A percentile compares a stretch with the other conserved stretches of the same genome.
phyloP scores from a whole-genome alignment of 805 yeast genomes.

The Ogataea neopini region DNA sequence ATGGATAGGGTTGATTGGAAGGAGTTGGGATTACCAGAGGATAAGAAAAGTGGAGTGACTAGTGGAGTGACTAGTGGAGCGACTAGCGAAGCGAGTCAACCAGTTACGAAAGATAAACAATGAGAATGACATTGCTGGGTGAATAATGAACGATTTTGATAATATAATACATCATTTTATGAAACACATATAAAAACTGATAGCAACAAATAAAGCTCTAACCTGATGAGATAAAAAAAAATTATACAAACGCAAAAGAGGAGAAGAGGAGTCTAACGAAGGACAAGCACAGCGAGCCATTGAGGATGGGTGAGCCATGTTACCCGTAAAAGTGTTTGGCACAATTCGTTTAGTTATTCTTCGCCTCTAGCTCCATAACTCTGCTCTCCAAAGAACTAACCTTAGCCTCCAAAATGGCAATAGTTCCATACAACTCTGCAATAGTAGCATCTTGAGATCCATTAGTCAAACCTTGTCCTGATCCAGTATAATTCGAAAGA shows the following conservation, averaged over 20 bases:
- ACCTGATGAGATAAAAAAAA: neutral
- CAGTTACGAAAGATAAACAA: too few species aligned
- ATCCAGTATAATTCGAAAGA: conserved; percentile 11
- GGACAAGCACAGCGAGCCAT: too few species aligned
- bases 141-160: neutral
- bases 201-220: conserved; percentile 1
- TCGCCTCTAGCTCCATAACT: conserved; percentile 21
- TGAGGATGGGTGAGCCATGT: too few species aligned
- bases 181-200: conserved; percentile 4
- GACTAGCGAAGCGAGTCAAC: too few species aligned
- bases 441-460: conserved; percentile 13
- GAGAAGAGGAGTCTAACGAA: neutral
- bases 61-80: too few species aligned
- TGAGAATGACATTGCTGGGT: neutral
- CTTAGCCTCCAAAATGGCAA: conserved; percentile 24
- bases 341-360: too few species aligned
- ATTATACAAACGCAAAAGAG: neutral
- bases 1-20: conserved; percentile 40
- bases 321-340: too few species aligned
- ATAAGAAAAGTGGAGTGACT: too few species aligned
- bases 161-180: neutral
- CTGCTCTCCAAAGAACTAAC: conserved; percentile 21
- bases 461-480: conserved; percentile 7
- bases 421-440: conserved; percentile 21
- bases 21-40: conserved; percentile 39